Percentiles rank a stretch among this genome's conserved stretches.
These are phyloP conservation scores for Emmonsia crescens DNA, from an alignment of 2,329 filamentous ascomycete species.

Conservation along the genomic window DNA sequence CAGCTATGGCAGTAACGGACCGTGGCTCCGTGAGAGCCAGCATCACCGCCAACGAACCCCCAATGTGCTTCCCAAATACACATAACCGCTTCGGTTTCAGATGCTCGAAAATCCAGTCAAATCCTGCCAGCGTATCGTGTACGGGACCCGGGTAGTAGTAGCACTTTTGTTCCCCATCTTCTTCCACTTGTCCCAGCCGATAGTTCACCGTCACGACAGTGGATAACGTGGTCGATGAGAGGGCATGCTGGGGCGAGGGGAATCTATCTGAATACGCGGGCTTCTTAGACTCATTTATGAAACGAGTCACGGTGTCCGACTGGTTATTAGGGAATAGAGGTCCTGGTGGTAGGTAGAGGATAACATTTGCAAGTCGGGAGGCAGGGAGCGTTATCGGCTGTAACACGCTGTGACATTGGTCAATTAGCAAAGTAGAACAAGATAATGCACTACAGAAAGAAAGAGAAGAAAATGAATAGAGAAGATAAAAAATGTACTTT, in stretches of 20 bases:
- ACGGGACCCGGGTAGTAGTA: conserved; percentile 28
- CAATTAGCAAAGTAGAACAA: not conserved
- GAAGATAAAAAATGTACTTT: conserved; percentile 13
- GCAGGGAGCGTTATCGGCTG: not conserved
- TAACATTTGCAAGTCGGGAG: conserved; percentile 18
- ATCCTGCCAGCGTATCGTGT: conserved; percentile 29
- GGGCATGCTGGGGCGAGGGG: conserved; percentile 16
- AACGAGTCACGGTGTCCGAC: not conserved
- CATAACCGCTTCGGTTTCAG: conserved; percentile 22
- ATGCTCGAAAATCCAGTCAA: conserved; percentile 28
- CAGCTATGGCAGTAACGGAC: conserved; percentile 24
- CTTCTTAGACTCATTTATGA: not conserved
- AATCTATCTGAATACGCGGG: not conserved
- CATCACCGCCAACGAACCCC: conserved; percentile 34
- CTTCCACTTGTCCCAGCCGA: conserved; percentile 21
- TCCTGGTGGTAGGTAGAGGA: conserved; percentile 29
- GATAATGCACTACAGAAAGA: not conserved
- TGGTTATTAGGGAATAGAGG: conserved; percentile 18
- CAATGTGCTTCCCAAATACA: conserved; percentile 27
- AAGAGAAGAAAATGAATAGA: not conserved
- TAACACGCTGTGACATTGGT: not conserved
- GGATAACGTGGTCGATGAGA: conserved; percentile 24
- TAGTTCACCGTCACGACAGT: conserved; percentile 34
- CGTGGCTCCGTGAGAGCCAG: conserved; percentile 32
- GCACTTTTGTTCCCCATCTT: not conserved